Percentiles rank a stretch among this genome's conserved stretches.
phyloP scores from a whole-genome alignment of 768 basidiomycete genomes.

The Russula sp. region DNA sequence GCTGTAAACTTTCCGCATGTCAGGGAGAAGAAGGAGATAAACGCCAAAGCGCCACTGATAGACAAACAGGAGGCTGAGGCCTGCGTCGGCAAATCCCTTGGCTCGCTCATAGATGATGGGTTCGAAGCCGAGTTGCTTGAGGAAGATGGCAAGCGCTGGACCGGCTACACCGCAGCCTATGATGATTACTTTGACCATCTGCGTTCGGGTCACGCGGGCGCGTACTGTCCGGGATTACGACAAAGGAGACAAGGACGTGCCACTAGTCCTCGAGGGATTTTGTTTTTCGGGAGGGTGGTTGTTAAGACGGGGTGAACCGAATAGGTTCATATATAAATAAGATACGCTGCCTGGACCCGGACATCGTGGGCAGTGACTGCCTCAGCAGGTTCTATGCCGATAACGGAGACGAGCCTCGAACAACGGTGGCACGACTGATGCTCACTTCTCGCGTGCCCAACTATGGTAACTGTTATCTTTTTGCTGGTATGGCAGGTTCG shows the following conservation, averaged over 20 bases:
- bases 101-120: conserved; percentile 20
- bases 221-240: neutral
- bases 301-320: neutral
- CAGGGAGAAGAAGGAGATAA: neutral
- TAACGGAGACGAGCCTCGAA: neutral
- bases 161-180: conserved; percentile 19
- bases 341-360: neutral
- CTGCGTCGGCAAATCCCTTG: conserved; percentile 8
- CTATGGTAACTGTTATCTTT: no score
- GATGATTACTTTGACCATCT: conserved; percentile 20
- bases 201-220: neutral
- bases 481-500: no score
- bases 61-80: conserved; percentile 20
- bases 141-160: conserved; percentile 21
- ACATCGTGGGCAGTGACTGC: neutral
- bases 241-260: neutral
- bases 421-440: neutral
- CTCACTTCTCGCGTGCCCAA: no score
- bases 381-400: neutral
- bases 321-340: neutral
- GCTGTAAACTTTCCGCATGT: conserved; percentile 16
- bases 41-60: neutral
- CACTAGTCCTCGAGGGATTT: neutral
- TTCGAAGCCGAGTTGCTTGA: conserved; percentile 17
- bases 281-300: neutral